phyloP scores from a whole-genome alignment of 1,139 yeast species.

The Magnusiomyces tetraspermus region DNA sequence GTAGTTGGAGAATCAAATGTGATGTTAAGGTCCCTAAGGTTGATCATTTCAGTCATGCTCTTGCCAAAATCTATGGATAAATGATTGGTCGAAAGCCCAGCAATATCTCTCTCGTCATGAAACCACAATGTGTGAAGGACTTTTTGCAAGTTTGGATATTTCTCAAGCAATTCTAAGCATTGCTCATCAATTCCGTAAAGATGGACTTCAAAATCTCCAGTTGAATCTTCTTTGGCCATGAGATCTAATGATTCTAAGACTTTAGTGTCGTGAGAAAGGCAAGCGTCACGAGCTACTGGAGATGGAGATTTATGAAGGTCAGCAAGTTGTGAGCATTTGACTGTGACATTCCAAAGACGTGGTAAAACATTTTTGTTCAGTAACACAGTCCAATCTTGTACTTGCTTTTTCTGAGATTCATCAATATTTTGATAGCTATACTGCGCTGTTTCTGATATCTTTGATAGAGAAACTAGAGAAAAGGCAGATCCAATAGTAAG shows the following conservation, averaged over 20 bases:
- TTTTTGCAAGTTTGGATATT: neutral
- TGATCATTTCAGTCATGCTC: neutral
- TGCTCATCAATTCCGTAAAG: neutral
- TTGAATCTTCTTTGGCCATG: neutral
- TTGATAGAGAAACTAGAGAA: neutral
- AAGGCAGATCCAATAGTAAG: neutral
- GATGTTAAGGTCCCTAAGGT: neutral
- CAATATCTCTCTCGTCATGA: neutral
- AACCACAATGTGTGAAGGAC: neutral
- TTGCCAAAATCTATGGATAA: neutral
- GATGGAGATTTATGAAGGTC: neutral
- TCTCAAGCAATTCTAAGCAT: neutral
- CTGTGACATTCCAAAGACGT: neutral
- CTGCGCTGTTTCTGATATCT: neutral
- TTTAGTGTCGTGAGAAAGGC: neutral
- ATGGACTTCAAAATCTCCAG: neutral
- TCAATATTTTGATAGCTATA: too few relatives aligned
- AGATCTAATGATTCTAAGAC: neutral
- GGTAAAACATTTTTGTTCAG: constrained; percentile 2
- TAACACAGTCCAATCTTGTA: neutral
- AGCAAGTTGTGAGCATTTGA: neutral
- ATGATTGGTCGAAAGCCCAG: neutral
- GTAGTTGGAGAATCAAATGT: neutral
- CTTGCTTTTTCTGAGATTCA: neutral
- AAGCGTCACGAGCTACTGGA: neutral